phyloP scores from a whole-genome alignment of 176 grass and related monocot species.

The Paspalum notatum region DNA sequence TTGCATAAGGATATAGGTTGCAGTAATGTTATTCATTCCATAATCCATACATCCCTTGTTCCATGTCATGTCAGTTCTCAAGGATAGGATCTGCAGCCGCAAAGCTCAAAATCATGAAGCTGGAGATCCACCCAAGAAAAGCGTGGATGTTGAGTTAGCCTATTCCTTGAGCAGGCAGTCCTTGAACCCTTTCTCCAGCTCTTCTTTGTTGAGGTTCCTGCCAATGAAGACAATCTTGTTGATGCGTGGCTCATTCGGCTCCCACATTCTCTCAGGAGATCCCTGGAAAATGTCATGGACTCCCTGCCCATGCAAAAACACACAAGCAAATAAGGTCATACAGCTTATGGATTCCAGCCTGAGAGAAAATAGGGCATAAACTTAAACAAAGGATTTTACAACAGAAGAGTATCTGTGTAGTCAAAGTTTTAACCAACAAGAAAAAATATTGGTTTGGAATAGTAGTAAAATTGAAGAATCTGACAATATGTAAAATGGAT shows the following conservation, averaged over 20 bases:
- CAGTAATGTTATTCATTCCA: background rate
- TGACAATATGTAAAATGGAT: background rate
- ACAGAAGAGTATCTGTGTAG: background rate
- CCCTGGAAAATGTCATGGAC: constrained; percentile 99
- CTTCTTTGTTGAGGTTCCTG: constrained; percentile 76
- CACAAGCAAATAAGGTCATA: background rate
- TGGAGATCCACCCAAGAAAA: constrained; percentile 34
- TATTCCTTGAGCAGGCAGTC: constrained; percentile 63
- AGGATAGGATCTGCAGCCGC: constrained; percentile 48
- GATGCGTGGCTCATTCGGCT: constrained; percentile 67
- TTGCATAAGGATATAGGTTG: background rate
- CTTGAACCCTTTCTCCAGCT: constrained; percentile 94
- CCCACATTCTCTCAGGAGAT: constrained; percentile 92
- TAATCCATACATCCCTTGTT: background rate
- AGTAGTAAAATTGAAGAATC: background rate
- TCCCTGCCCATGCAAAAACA: constrained; percentile 51
- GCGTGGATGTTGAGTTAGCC: background rate
- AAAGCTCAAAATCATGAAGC: constrained; percentile 72
- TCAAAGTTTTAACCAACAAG: background rate
- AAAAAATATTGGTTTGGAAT: background rate
- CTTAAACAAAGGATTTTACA: background rate
- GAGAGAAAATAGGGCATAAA: background rate
- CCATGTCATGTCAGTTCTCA: background rate
- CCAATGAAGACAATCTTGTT: constrained; percentile 99
- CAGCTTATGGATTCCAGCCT: background rate